Conservation (phyloP, 371 early-diverging fungal genomes). For the Neoconidiobolus thromboides region DNA sequence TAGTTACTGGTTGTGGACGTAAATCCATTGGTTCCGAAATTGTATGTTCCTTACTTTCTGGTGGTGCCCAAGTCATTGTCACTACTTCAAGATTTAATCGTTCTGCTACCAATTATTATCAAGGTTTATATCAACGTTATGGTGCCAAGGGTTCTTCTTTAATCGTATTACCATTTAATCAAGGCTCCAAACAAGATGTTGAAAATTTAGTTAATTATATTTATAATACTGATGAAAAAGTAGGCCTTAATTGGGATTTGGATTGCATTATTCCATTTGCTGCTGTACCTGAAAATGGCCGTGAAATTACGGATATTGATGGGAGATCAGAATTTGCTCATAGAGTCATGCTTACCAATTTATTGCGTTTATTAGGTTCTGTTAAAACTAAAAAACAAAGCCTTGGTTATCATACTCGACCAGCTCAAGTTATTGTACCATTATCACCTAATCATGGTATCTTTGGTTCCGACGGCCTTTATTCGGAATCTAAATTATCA, state of each 20-base stretch:
- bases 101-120: constrained; percentile 72
- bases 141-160: constrained; percentile 78
- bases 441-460: constrained; percentile 92
- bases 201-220: constrained; percentile 64
- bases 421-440: constrained; percentile 79
- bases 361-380: constrained; percentile 59
- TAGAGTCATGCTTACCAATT: constrained; percentile 80
- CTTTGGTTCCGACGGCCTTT: constrained; percentile 85
- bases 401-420: constrained; percentile 61
- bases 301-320: constrained; percentile 72
- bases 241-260: constrained; percentile 74
- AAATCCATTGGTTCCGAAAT: constrained; percentile 81
- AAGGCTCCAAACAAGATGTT: constrained; percentile 74
- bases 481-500: constrained; percentile 84
- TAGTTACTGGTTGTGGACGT: constrained; percentile 82
- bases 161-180: constrained; percentile 89
- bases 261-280: constrained; percentile 92
- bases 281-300: constrained; percentile 73
- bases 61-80: constrained; percentile 81
- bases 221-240: constrained; percentile 52
- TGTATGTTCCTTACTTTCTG: constrained; percentile 66
- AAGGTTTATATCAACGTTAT: constrained; percentile 59
- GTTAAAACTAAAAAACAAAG: constrained; percentile 67
- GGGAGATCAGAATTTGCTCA: constrained; percentile 78
- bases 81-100: constrained; percentile 86